phyloP scores from a whole-genome alignment of 2,329 filamentous ascomycete species.

The Allantophomopsis lycopodina region DNA sequence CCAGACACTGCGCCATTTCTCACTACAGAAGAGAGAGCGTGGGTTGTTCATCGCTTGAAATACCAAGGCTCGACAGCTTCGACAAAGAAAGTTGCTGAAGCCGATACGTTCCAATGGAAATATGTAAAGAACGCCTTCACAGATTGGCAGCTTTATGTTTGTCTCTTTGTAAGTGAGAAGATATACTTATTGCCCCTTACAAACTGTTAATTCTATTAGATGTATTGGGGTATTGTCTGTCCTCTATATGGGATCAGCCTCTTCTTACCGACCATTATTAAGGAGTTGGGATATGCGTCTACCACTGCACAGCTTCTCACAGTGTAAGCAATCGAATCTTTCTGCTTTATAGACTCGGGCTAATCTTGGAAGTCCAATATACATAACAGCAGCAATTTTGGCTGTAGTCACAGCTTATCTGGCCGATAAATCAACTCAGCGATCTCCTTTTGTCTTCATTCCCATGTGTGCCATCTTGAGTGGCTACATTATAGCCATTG shows the following conservation, averaged over 20 bases:
- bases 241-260: constrained; percentile 25
- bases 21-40: constrained; percentile 20
- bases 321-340: not conserved
- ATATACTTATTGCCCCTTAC: not conserved
- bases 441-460: constrained; percentile 39
- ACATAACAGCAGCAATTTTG: constrained; percentile 48
- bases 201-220: constrained; percentile 33
- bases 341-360: not conserved
- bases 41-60: constrained; percentile 12
- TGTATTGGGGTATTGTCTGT: constrained; percentile 49
- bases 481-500: constrained; percentile 39
- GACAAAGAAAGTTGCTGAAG: constrained; percentile 11
- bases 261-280: constrained; percentile 24
- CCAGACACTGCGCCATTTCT: constrained; percentile 26
- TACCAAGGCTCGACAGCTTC: constrained; percentile 9
- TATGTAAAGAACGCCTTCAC: constrained; percentile 25
- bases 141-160: constrained; percentile 29
- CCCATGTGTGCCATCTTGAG: constrained; percentile 37
- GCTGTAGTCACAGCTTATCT: constrained; percentile 37
- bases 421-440: constrained; percentile 38
- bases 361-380: constrained; percentile 31
- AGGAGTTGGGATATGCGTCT: constrained; percentile 36
- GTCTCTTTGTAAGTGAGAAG: constrained; percentile 2
- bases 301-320: constrained; percentile 29
- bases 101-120: constrained; percentile 17